phyloP scores from a whole-genome alignment of 1,139 yeast genomes.

The Suhomyces chickasaworum region DNA sequence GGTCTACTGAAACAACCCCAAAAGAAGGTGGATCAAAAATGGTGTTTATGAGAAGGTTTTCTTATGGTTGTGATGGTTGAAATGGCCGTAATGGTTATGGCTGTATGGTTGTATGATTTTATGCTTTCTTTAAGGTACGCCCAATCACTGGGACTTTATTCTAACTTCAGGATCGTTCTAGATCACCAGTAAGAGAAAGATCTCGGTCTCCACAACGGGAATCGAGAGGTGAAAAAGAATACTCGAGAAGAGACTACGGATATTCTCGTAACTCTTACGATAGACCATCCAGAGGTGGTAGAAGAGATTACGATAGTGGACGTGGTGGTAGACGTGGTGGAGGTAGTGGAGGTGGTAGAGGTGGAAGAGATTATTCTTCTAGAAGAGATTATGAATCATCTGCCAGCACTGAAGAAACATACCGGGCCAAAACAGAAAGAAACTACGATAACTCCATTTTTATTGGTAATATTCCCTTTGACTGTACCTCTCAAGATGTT shows the following conservation, averaged over 20 bases:
- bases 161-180: conserved; percentile 45
- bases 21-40: not conserved
- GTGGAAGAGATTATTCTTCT: conserved; percentile 25
- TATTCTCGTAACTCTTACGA: conserved; percentile 29
- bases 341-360: conserved; percentile 19
- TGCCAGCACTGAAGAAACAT: conserved; percentile 32
- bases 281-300: conserved; percentile 18
- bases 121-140: not conserved
- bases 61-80: too few relatives aligned
- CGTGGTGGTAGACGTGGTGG: conserved; percentile 26
- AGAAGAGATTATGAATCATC: conserved; percentile 27
- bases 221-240: conserved; percentile 18
- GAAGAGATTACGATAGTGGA: conserved; percentile 23
- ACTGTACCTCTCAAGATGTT: conserved; percentile 59
- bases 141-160: not conserved
- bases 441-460: conserved; percentile 71
- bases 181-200: conserved; percentile 49
- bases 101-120: too few relatives aligned
- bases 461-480: conserved; percentile 73
- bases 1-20: not conserved
- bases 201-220: conserved; percentile 32
- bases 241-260: conserved; percentile 24
- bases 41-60: too few relatives aligned
- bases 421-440: conserved; percentile 53
- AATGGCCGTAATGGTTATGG: too few relatives aligned